These are phyloP conservation scores for Selaginella moellendorffii DNA, from an alignment of 75 land plant genomes.

Conservation along the genomic window DNA sequence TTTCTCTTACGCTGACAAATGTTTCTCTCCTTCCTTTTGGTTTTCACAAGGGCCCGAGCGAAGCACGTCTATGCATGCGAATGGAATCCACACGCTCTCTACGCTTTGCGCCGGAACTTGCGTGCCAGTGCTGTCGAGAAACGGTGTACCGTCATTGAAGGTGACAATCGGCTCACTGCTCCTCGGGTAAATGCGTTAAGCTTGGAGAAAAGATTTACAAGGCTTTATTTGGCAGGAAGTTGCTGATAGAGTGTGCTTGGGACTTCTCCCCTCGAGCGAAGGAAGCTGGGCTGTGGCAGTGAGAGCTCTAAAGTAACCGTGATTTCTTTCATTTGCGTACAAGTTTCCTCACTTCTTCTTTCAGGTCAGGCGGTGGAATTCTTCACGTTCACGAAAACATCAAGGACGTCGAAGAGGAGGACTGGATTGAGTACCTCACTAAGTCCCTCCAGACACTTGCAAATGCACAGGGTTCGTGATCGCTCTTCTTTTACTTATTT, in stretches of 20 bases:
- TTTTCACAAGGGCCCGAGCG: slow-evolving; percentile 55
- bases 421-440: slow-evolving; percentile 43
- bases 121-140: slow-evolving; percentile 48
- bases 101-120: slow-evolving; percentile 58
- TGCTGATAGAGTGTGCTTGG: slow-evolving; percentile 82
- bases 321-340: neutral
- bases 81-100: slow-evolving; percentile 80
- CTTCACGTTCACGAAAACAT: slow-evolving; percentile 81
- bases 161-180: slow-evolving; percentile 67
- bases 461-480: neutral
- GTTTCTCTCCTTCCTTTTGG: no score
- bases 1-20: neutral
- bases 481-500: neutral
- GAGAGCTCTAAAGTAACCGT: slow-evolving; percentile 54
- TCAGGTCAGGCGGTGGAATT: slow-evolving; percentile 75
- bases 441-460: slow-evolving; percentile 33
- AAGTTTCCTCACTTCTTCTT: no score
- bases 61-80: slow-evolving; percentile 87
- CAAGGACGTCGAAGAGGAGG: slow-evolving; percentile 58
- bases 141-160: slow-evolving; percentile 66
- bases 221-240: slow-evolving; percentile 46
- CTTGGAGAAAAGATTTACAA: neutral
- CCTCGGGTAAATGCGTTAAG: slow-evolving; percentile 35
- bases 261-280: slow-evolving; percentile 81
- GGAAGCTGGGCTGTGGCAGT: slow-evolving; percentile 72